Base-by-base conservation (phyloP, 345 rosid genomes). In the Brassica incana region DNA sequence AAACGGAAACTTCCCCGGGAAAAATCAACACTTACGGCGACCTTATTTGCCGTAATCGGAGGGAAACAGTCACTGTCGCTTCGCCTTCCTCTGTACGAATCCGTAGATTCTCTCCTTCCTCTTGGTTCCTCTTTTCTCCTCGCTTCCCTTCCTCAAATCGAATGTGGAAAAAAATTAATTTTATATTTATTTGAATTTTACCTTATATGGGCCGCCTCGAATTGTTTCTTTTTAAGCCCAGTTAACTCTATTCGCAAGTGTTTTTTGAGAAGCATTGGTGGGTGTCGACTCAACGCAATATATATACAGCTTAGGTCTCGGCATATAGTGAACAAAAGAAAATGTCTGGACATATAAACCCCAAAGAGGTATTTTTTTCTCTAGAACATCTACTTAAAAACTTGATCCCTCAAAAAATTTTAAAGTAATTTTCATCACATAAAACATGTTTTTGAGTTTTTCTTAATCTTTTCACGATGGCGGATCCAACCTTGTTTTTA, bases 191-290 rank as follows among this genome's bases (percentile, higher is more conserved):
- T 76, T 60, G 61, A 69, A 61, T 30, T 76, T 59, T 16, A 8
- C 52, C 33, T 48, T 61, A 2, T 5, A 62, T 77, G 75, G 80
- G 70, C 80, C 56, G 0, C 14, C 3, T 10, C 2, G 5, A 8
- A 14, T 45, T 27, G 75, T 35, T 69, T 77, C 12, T 8, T 30
- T 30, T 8, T 29, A 69, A 70, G 80, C 80, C 80, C 80, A 77
- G 15, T 60, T 45, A 45, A 32, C 38, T 14, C 14, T 32, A 20
- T 20, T 69, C 52, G 45, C 11, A 38, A 38, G 23, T 8, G 33
- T 25, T 40, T 43, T 43, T 10, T 3, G 50, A 43, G 9, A 43
- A 10, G 0, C 50, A 8, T 43, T 43, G 50, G 14, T 43, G 50
- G 50, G 14, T 43, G 50, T 43, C 50, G 4, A 29, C 32, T 38